These are phyloP conservation scores for Pezicula neosporulosa DNA, from an alignment of 2,329 filamentous ascomycete genomes.

Conservation along the genomic window DNA sequence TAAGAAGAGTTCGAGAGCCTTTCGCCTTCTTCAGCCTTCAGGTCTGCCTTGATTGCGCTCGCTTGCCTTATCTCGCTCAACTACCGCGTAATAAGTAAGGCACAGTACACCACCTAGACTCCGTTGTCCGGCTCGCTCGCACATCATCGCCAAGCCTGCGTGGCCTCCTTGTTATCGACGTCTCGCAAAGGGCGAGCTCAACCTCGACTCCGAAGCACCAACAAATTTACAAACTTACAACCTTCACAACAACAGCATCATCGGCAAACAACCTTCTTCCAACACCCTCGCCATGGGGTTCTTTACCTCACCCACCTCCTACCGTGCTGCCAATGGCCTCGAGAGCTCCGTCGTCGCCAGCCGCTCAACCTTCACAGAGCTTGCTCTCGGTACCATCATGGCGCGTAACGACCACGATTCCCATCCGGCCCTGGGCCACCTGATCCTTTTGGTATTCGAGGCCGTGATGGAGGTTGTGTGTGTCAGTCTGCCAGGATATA, in stretches of 20 bases:
- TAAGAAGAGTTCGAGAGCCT: too few species aligned
- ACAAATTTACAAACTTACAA: neutral
- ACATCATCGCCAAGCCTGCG: neutral
- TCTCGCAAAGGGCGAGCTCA: too few species aligned
- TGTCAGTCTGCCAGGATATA: constrained; percentile 89
- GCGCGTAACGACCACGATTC: constrained; percentile 22
- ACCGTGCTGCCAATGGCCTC: constrained; percentile 34
- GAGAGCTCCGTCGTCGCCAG: constrained; percentile 17
- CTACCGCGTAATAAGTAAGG: too few species aligned
- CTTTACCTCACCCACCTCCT: constrained; percentile 44
- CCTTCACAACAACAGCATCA: neutral
- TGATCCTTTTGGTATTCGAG: constrained; percentile 66
- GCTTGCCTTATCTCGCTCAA: neutral
- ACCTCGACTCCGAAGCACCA: too few species aligned
- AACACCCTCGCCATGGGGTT: constrained; percentile 30
- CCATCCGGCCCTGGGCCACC: constrained; percentile 41
- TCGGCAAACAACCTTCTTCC: neutral
- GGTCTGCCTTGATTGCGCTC: too few species aligned
- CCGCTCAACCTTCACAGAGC: constrained; percentile 14
- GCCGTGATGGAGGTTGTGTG: constrained; percentile 94
- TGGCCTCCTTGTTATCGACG: too few species aligned
- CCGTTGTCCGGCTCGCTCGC: neutral
- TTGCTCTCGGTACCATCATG: constrained; percentile 17
- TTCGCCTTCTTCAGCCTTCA: too few species aligned
- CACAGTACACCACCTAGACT: too few species aligned